A percentile compares a stretch with the other conserved stretches of the same genome.
These are phyloP conservation scores for Rutstroemia sp. DNA, from an alignment of 2,329 filamentous ascomycete genomes.

Conservation along the genomic window DNA sequence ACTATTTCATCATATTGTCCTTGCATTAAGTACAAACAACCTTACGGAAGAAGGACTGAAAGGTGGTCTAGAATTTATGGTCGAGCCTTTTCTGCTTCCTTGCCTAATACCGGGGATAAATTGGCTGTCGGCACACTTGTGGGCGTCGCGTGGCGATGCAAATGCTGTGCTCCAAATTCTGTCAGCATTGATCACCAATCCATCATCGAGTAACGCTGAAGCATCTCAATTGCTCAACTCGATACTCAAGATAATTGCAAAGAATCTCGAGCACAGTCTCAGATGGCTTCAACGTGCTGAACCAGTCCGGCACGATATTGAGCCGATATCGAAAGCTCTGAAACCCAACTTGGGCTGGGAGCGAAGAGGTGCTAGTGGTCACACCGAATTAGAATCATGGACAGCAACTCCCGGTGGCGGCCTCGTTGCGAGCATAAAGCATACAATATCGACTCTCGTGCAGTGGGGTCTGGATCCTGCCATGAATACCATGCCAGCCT, in stretches of 20 bases:
- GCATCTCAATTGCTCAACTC: constrained; percentile 61
- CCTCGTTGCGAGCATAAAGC: constrained; percentile 48
- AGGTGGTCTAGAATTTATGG: constrained; percentile 69
- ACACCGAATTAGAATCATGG: constrained; percentile 65
- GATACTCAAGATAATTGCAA: constrained; percentile 64
- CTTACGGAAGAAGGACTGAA: constrained; percentile 65
- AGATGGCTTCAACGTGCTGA: constrained; percentile 59
- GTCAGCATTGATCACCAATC: constrained; percentile 58
- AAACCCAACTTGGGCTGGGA: constrained; percentile 49
- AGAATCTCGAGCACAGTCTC: constrained; percentile 59
- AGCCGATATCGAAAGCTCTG: constrained; percentile 60
- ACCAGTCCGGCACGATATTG: constrained; percentile 60
- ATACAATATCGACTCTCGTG: constrained; percentile 54
- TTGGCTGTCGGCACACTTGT: constrained; percentile 65
- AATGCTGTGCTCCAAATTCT: constrained; percentile 65
- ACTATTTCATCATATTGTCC: constrained; percentile 66
- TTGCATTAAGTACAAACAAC: constrained; percentile 58
- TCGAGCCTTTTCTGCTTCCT: constrained; percentile 74
- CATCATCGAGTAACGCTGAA: constrained; percentile 52
- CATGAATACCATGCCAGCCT: constrained; percentile 49
- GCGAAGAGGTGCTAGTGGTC: constrained; percentile 53
- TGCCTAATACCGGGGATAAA: constrained; percentile 66
- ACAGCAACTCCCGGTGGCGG: constrained; percentile 48
- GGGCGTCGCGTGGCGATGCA: constrained; percentile 58
- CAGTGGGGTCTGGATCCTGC: constrained; percentile 57